Conservation (phyloP, 345 rosid species). For the Hirschfeldia incana region DNA sequence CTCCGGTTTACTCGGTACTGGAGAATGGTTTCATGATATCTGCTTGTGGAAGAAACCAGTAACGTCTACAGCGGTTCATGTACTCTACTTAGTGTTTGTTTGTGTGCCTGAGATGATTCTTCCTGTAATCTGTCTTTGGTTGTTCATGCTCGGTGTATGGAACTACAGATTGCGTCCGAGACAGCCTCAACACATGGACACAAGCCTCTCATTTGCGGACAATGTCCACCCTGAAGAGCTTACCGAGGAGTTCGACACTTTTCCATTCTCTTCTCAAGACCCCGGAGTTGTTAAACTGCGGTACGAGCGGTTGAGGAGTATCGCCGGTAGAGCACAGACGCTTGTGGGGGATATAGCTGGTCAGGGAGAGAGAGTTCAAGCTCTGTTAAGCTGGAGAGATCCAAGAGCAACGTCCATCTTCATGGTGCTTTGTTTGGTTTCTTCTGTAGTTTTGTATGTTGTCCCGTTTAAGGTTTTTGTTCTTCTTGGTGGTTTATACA, state of each 20-base stretch:
- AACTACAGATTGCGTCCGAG: slow-evolving; percentile 70
- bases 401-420: slow-evolving; percentile 82
- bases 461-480: slow-evolving; percentile 81
- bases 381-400: slow-evolving; percentile 89
- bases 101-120: slow-evolving; percentile 78
- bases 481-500: slow-evolving; percentile 55
- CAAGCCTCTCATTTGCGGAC: slow-evolving; percentile 73
- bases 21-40: slow-evolving; percentile 81
- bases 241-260: slow-evolving; percentile 83
- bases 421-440: slow-evolving; percentile 61
- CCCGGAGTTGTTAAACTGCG: slow-evolving; percentile 55
- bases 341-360: slow-evolving; percentile 92
- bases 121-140: slow-evolving; percentile 70
- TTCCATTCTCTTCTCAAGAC: slow-evolving; percentile 58
- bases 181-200: slow-evolving; percentile 90
- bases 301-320: slow-evolving; percentile 78
- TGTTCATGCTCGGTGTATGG: slow-evolving; percentile 82
- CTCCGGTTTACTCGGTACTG: slow-evolving; percentile 56
- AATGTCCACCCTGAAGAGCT: slow-evolving; percentile 75
- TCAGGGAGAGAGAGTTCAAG: slow-evolving; percentile 86
- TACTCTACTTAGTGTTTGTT: slow-evolving; percentile 62
- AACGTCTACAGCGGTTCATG: slow-evolving; percentile 59
- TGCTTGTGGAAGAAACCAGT: slow-evolving; percentile 84
- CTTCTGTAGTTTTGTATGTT: slow-evolving; percentile 65
- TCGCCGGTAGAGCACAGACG: slow-evolving; percentile 80